Evolutionary conservation across 306 rosid species (phyloP).

Genomic region (Dalbergia cultrata): DNA sequence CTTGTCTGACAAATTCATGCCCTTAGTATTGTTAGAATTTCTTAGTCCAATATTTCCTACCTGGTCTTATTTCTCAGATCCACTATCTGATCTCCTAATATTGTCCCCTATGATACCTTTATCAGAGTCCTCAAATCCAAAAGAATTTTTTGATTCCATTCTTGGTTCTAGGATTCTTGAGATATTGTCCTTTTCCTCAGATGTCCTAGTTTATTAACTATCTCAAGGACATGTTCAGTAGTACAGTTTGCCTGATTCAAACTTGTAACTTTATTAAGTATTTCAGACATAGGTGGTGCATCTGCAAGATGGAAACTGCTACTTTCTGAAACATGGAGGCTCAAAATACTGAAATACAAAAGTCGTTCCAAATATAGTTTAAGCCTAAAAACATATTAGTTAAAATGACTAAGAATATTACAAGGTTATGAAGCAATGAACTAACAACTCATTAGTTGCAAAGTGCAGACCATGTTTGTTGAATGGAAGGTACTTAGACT

Average conservation of each 20-base stretch:
- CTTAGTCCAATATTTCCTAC: conserved; percentile 44
- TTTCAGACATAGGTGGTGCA: conserved; percentile 42
- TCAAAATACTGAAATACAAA: conserved; percentile 64
- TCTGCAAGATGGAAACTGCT: conserved; percentile 44
- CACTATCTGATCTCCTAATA: conserved; percentile 38
- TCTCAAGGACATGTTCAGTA: conserved; percentile 35
- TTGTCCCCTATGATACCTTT: conserved; percentile 39
- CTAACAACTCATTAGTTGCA: too few species aligned
- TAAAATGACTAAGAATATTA: too few species aligned
- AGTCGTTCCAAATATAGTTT: too few species aligned
- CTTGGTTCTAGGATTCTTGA: conserved; percentile 38
- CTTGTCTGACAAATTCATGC: conserved; percentile 42
- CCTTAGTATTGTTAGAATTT: conserved; percentile 39
- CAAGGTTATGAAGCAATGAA: too few species aligned
- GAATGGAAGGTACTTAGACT: too few species aligned
- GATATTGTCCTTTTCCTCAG: conserved; percentile 35
- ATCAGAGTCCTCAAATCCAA: conserved; percentile 51
- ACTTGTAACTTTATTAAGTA: conserved; percentile 31
- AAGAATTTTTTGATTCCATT: conserved; percentile 42
- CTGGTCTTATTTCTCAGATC: conserved; percentile 38
- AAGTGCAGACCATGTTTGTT: too few species aligned
- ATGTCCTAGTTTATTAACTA: conserved; percentile 42
- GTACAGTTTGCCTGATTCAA: conserved; percentile 48
- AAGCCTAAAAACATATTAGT: too few species aligned
- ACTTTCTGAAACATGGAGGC: conserved; percentile 54